Evolutionary conservation across 805 yeast species (phyloP), one percentile per base, ranked within the genome.

Genomic region (Gaillardinia entomophila): DNA sequence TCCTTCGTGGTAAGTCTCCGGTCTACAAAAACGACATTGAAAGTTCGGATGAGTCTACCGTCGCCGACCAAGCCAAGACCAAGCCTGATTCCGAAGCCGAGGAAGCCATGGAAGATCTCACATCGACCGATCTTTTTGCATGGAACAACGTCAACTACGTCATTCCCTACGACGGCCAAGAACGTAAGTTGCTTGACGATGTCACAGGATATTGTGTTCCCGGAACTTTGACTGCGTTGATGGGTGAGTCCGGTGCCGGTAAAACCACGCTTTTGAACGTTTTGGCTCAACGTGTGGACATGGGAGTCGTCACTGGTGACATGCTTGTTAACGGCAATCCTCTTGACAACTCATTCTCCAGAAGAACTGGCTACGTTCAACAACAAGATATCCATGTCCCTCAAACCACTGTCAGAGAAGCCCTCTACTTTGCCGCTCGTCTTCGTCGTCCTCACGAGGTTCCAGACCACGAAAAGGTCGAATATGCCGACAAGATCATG

Each of bases 231-330:
- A 75, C 80, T 15, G 81, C 82, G 10, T 51, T 75, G 18, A 73
- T 75, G 78, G 80, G 80, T 43, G 78, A 73, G 30, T 73, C 79
- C n/a, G 79, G 80, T 50, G 79, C 79, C 18, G 79, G 81, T 48
- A 75, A 75, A 44, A 75, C 79, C 8, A 75, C 79, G 8, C 53
- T 75, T 33, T 59, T 75, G 43, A 75, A 75, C 49, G 67, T 67
- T 14, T 55, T 74, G 36, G 71, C 79, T 27, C 73, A 71, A 43
- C 60, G 81, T 53, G 63, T 69, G 38, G 68, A 71, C 25, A 62
- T 64, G 55, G 82, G 82, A 53, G 71, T 71, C 22, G 64, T 76
- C 30, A 34, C 43, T 3, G 82, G 82, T 42, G 73, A 70, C 26
- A 70, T 73, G 67, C 57, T 74, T 43, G 79, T 77, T 24, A 74